These are phyloP conservation scores for Neonectria coccinea DNA, from an alignment of 2,329 filamentous ascomycete genomes.

Conservation along the genomic window DNA sequence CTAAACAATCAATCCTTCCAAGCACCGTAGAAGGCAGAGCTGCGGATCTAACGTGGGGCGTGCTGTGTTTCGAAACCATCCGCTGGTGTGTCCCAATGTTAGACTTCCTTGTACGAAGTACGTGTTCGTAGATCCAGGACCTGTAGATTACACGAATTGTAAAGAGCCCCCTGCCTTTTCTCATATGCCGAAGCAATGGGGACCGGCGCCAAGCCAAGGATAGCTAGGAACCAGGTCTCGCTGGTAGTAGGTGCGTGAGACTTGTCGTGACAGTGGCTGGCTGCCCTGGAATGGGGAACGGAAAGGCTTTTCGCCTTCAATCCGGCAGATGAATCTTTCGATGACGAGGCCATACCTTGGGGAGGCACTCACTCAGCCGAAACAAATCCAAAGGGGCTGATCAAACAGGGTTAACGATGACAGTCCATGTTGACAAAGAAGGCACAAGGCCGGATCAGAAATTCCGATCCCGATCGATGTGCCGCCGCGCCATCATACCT, in stretches of 20 bases:
- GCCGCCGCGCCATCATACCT: conserved; percentile 9
- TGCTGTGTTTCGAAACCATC: conserved; percentile 26
- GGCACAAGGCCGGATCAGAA: not conserved
- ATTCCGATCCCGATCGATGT: conserved; percentile 4
- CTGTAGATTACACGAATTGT: conserved; percentile 30
- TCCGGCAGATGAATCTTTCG: conserved; percentile 24
- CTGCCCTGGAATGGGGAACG: conserved; percentile 33
- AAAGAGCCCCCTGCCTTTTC: conserved; percentile 20
- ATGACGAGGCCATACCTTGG: conserved; percentile 22
- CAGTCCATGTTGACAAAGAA: conserved; percentile 4
- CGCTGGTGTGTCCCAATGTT: conserved; percentile 33
- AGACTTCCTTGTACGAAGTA: conserved; percentile 22
- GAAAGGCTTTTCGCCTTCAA: conserved; percentile 19
- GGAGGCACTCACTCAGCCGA: conserved; percentile 17
- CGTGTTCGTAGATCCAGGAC: conserved; percentile 22
- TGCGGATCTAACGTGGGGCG: conserved; percentile 23
- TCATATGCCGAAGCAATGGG: conserved; percentile 20
- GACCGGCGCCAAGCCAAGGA: conserved; percentile 6
- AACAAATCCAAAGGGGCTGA: conserved; percentile 6
- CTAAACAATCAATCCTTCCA: conserved; percentile 11
- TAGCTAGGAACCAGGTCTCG: conserved; percentile 5
- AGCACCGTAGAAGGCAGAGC: conserved; percentile 1
- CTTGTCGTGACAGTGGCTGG: conserved; percentile 27
- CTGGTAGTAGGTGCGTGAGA: conserved; percentile 30
- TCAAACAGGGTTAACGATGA: conserved; percentile 11